A percentile compares a stretch with the other conserved stretches of the same genome.
phyloP scores from a whole-genome alignment of 768 basidiomycete species.

The Tylopilus rubrobrunneus region DNA sequence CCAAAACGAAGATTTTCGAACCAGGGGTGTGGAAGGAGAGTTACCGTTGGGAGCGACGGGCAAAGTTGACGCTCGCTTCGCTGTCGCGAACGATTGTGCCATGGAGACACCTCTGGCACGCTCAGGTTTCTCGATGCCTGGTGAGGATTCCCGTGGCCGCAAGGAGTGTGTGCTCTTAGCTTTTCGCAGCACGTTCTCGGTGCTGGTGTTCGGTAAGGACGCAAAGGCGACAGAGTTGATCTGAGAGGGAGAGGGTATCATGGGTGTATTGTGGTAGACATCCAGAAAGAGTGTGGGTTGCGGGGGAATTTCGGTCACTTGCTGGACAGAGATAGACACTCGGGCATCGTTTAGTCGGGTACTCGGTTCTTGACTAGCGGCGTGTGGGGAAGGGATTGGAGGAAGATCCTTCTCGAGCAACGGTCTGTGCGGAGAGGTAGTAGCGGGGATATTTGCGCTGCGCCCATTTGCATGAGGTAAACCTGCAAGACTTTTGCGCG shows the following conservation, averaged over 20 bases:
- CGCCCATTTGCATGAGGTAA: constrained; percentile 20
- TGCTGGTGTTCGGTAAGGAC: constrained; percentile 12
- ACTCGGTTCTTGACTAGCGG: not conserved
- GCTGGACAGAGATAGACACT: constrained; percentile 20
- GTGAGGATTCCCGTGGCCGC: constrained; percentile 10
- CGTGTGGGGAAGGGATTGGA: constrained; percentile 34
- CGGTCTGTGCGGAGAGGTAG: constrained; percentile 4
- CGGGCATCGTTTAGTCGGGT: constrained; percentile 8
- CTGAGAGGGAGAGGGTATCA: constrained; percentile 40
- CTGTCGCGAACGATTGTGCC: constrained; percentile 39
- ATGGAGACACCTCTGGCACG: constrained; percentile 58
- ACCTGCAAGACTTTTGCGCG: constrained; percentile 29
- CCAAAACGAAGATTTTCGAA: constrained; percentile 69
- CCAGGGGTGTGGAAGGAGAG: constrained; percentile 37
- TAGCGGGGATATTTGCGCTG: constrained; percentile 22
- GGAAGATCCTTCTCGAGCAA: constrained; percentile 47
- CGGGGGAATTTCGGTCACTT: constrained; percentile 32
- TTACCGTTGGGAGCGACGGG: constrained; percentile 20
- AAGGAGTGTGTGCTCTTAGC: constrained; percentile 48
- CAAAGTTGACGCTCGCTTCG: constrained; percentile 43
- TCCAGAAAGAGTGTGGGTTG: constrained; percentile 59
- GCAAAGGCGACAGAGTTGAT: constrained; percentile 48
- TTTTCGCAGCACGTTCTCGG: constrained; percentile 37
- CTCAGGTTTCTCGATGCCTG: constrained; percentile 17
- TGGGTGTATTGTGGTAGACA: constrained; percentile 50